Base-by-base conservation (phyloP, 139 green algal genomes). In the Volvox africanus region DNA sequence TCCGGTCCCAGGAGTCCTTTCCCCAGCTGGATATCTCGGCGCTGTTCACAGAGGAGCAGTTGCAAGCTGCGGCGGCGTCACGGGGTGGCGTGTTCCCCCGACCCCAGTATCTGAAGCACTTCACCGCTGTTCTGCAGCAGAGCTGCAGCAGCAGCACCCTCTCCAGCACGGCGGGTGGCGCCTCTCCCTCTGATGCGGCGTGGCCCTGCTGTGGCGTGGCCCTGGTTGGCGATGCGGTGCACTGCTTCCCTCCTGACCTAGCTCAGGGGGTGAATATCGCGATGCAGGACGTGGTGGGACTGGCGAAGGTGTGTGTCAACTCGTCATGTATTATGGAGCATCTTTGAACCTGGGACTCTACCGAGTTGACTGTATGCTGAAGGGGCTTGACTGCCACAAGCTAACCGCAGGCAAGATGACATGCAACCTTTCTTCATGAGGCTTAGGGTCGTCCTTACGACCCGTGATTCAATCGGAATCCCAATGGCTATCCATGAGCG, bases 211-310 rank as follows among this genome's bases (percentile, higher is more conserved):
- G 36, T 44, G 80, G 88, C 1, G 88, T 92, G 67, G 80, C 26
- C 19, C 88, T 92, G 80, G 26, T 88, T 68, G 91, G 91, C 22
- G 91, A 89, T 80, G 86, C 92, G 14, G 85, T 92, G 71, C 92
- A 94, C 92, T 92, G 67, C 73, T 93, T 94, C 24, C 92, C 92
- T 28, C 92, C 92, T 18, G 92, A 92, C 50, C 78, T 94, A 28
- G 92, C 84, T 9, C 89, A 94, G 86, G 92, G 92, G 0, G 92
- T 94, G 22, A 94, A 94, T 80, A 80, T 69, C 65, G 86, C 89
- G 18, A 78, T 94, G 30, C 50, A 83, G 81, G 92, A 94, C 36
- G 89, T 93, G 65, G 26, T 83, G 84, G 89, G 32, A 32, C 86
- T 94, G 37, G 22, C 32, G 36, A 12, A 82, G 65, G 77, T 87